Evolutionary conservation across 2,329 filamentous ascomycete species (phyloP), one percentile per base, ranked within the genome.

Genomic region (Stromatinia cepivora): DNA sequence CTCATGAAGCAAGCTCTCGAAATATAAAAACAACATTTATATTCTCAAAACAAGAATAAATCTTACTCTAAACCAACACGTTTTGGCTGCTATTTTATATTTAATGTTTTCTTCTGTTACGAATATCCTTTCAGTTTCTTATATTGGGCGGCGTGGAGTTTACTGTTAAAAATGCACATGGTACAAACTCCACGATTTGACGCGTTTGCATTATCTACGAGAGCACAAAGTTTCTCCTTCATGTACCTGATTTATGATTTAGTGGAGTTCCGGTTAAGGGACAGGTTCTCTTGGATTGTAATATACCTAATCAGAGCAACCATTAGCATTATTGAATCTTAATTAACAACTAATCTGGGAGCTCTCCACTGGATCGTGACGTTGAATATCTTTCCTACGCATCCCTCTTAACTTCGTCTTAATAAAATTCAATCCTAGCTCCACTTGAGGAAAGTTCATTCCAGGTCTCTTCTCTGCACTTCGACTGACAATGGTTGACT

Each of bases 1-100:
- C 64, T 68, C 45, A 31, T 70, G 13, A 66, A 66, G 56, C 64
- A 67, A 48, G 65, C 65, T 56, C 65, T 70, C 0, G 65, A 53
- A 28, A 54, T 70, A 34, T 69, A 53, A 64, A 65, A 39, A 25
- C 61, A 63, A 63, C 22, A 36, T 63, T 36, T 36, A 63, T 52
- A 39, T 62, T 39, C 39, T 39, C 39, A 39, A 39, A 39, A 39
- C 39, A 42, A 42, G 39, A 42, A 42, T 42, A 17, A 42, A 42
- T 42, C 39, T 17, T 42, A 42, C 39, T 42, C 39, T 42, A 42
- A 42, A 42, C 39, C 39, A 17, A 17, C 28, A 22, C 17, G 4
- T 10, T 34, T 7, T 6, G 8, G 31, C 11, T 28, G 4, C 25
- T 42, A 42, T 2, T 6, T 61, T n/a, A 46, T 45, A 45, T 46